Percentiles rank a stretch among this genome's conserved stretches.
phyloP scores from a whole-genome alignment of 176 grass and related monocot species.

The Bonia amplexicaulis region DNA sequence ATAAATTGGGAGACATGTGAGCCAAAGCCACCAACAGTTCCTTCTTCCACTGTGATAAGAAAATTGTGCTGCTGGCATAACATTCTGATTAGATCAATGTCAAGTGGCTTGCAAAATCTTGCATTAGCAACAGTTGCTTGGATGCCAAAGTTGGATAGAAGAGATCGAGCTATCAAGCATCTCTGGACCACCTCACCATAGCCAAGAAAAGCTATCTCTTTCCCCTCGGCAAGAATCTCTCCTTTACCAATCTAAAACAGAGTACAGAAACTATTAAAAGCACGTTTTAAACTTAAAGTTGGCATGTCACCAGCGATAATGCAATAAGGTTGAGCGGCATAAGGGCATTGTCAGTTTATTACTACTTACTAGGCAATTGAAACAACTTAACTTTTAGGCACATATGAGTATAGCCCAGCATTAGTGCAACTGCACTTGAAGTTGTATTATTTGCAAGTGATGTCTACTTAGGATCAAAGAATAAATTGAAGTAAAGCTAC shows the following conservation, averaged over 20 bases:
- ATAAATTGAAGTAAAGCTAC: slow-evolving; percentile 29
- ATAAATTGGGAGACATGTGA: slow-evolving; percentile 77
- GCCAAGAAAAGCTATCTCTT: slow-evolving; percentile 62
- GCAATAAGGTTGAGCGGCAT: background rate
- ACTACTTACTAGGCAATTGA: background rate
- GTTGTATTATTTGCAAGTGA: background rate
- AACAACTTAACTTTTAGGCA: background rate
- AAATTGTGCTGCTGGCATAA: slow-evolving; percentile 57
- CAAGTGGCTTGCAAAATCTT: slow-evolving; percentile 81
- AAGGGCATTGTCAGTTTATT: background rate
- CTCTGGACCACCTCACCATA: slow-evolving; percentile 67
- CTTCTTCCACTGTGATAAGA: slow-evolving; percentile 81
- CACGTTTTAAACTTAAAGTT: background rate
- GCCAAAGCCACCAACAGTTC: slow-evolving; percentile 70
- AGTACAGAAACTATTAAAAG: background rate
- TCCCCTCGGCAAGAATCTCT: slow-evolving; percentile 57
- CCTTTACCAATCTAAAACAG: slow-evolving; percentile 74
- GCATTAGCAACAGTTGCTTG: slow-evolving; percentile 65
- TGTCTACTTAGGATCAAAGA: background rate
- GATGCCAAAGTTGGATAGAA: slow-evolving; percentile 61
- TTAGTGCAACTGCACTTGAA: background rate
- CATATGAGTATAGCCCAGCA: background rate
- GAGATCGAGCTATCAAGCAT: slow-evolving; percentile 67
- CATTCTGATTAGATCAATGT: slow-evolving; percentile 59
- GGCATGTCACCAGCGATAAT: background rate